phyloP scores from a whole-genome alignment of 345 rosid species.

The Euphorbia tirucalli region DNA sequence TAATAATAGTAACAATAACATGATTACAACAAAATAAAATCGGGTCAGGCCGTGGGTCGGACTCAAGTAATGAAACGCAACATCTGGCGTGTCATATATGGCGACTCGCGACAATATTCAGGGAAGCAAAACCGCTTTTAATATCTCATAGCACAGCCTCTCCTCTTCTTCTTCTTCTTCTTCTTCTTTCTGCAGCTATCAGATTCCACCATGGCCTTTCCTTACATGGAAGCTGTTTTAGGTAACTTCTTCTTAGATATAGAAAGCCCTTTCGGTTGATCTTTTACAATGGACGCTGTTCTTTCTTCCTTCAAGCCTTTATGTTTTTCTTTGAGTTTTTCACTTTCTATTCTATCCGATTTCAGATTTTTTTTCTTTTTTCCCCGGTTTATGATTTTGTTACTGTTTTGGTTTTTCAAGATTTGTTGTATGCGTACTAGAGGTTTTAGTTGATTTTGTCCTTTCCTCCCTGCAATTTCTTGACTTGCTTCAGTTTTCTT shows the following conservation, averaged over 20 bases:
- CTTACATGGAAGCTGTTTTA: slow-evolving; percentile 89
- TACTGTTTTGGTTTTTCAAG: neutral
- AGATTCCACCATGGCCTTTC: slow-evolving; percentile 61
- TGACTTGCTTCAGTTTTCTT: neutral
- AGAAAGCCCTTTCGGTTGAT: neutral
- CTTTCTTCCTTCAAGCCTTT: too few species aligned
- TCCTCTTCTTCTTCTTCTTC: too few species aligned
- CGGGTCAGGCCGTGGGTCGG: too few species aligned
- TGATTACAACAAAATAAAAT: too few species aligned
- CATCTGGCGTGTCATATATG: neutral
- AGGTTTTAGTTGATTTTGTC: neutral
- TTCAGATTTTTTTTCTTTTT: neutral
- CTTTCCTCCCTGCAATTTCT: neutral
- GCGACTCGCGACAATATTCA: neutral
- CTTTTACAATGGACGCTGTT: too few species aligned
- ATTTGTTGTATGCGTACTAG: neutral
- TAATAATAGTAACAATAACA: too few species aligned
- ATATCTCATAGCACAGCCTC: neutral
- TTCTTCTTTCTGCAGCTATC: neutral
- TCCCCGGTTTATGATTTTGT: neutral
- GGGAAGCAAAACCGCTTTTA: slow-evolving; percentile 7
- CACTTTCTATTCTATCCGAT: neutral
- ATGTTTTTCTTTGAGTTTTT: neutral
- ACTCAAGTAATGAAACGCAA: neutral
- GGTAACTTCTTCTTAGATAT: slow-evolving; percentile 32